phyloP scores from a whole-genome alignment of 75 land plant genomes.

The Chamaecyparis obtusa region DNA sequence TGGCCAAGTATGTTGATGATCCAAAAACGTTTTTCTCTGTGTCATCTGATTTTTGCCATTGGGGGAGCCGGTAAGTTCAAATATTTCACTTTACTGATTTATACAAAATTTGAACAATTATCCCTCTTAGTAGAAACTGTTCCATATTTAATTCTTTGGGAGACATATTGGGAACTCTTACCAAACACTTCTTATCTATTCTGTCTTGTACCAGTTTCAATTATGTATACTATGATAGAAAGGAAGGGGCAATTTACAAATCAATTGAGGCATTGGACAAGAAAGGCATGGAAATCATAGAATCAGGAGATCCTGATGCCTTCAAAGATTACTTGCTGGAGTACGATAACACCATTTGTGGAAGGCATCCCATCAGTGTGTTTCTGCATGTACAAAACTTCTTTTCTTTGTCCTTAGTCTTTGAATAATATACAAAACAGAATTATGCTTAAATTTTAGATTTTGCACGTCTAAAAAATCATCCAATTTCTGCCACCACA shows the following conservation, averaged over 20 bases:
- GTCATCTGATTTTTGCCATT: slow-evolving; percentile 95
- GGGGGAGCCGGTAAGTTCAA: slow-evolving; percentile 77
- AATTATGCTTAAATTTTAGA: not conserved
- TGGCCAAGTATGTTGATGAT: slow-evolving; percentile 93
- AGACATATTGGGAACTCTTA: not conserved
- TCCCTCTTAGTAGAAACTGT: not conserved
- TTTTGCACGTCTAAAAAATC: not conserved
- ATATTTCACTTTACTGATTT: not conserved
- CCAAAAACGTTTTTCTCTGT: slow-evolving; percentile 86
- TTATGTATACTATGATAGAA: slow-evolving; percentile 80
- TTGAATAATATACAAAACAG: not conserved
- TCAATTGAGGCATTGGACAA: slow-evolving; percentile 87
- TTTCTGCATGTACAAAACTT: slow-evolving; percentile 81
- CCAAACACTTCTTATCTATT: not conserved
- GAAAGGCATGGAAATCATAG: slow-evolving; percentile 92
- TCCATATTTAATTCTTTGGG: not conserved
- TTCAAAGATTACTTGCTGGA: slow-evolving; percentile 71
- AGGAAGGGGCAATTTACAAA: slow-evolving; percentile 85
- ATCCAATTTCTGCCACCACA: not conserved
- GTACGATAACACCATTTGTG: slow-evolving; percentile 94
- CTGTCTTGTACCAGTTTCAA: slow-evolving; percentile 54
- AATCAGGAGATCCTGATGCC: slow-evolving; percentile 84
- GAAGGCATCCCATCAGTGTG: slow-evolving; percentile 95
- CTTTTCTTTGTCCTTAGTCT: not conserved
- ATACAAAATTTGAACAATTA: not conserved